These are phyloP conservation scores for Stereocaulon alpinum DNA, from an alignment of 495 filamentous ascomycete genomes.

Conservation along the genomic window DNA sequence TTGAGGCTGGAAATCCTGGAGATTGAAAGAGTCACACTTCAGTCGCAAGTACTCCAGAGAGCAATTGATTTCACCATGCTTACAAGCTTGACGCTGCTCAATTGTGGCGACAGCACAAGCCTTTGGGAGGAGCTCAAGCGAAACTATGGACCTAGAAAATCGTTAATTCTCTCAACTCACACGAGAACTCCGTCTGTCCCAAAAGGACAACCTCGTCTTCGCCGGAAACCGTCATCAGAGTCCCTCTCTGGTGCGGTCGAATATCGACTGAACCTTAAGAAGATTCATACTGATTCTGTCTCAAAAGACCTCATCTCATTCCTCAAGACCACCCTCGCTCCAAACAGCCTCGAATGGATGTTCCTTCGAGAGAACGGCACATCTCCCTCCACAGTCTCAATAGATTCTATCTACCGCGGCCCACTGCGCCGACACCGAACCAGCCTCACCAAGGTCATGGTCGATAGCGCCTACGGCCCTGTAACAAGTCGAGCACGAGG, in stretches of 20 bases:
- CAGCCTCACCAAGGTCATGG: conserved; percentile 66
- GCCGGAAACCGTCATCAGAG: conserved; percentile 12
- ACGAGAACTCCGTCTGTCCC: background rate
- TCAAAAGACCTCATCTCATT: conserved; percentile 69
- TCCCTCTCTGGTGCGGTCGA: conserved; percentile 30
- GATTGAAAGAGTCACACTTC: conserved; percentile 71
- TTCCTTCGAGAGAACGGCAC: conserved; percentile 67
- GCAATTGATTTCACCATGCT: conserved; percentile 73
- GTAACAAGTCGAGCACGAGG: conserved; percentile 26
- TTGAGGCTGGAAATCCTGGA: conserved; percentile 68
- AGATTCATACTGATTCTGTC: conserved; percentile 75
- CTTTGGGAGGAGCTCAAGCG: conserved; percentile 73
- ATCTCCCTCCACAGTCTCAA: conserved; percentile 47
- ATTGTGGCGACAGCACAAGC: conserved; percentile 65
- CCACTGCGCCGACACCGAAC: conserved; percentile 60
- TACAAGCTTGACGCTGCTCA: conserved; percentile 70
- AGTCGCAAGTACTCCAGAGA: conserved; percentile 54
- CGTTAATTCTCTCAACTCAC: conserved; percentile 15
- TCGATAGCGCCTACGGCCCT: conserved; percentile 56
- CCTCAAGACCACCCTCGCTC: conserved; percentile 73
- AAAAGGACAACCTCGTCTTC: conserved; percentile 7
- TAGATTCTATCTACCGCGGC: conserved; percentile 66
- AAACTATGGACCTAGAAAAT: conserved; percentile 51
- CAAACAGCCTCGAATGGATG: conserved; percentile 74
- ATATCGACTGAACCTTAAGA: conserved; percentile 64